A percentile compares a stretch with the other conserved stretches of the same genome.
Evolutionary conservation across 495 filamentous ascomycete genomes (phyloP).

Genomic region (Penicillium desertorum): DNA sequence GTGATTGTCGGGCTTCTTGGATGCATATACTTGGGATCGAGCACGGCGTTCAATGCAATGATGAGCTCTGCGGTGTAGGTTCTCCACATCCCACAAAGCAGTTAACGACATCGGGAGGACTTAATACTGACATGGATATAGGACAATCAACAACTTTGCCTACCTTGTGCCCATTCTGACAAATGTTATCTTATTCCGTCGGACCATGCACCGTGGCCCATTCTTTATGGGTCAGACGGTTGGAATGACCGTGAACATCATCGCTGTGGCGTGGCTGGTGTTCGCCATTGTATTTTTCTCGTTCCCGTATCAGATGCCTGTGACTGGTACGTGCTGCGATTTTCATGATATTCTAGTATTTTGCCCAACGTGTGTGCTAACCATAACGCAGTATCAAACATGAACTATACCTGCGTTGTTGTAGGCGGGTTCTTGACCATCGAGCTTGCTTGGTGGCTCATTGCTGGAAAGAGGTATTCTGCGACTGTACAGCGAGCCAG

Average conservation of each 20-base stretch:
- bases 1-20: slow-evolving; percentile 62
- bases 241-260: slow-evolving; percentile 39
- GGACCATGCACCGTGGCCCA: slow-evolving; percentile 37
- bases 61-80: slow-evolving; percentile 56
- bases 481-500: slow-evolving; percentile 27
- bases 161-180: slow-evolving; percentile 39
- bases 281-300: slow-evolving; percentile 66
- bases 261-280: slow-evolving; percentile 36
- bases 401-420: slow-evolving; percentile 72
- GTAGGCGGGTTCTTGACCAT: slow-evolving; percentile 55
- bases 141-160: slow-evolving; percentile 41
- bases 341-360: neutral
- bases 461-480: slow-evolving; percentile 38
- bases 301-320: slow-evolving; percentile 63
- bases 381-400: slow-evolving; percentile 43
- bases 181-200: slow-evolving; percentile 34
- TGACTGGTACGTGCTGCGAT: slow-evolving; percentile 25
- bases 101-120: neutral
- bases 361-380: neutral
- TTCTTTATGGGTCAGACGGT: slow-evolving; percentile 29
- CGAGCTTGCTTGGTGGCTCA: slow-evolving; percentile 41
- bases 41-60: slow-evolving; percentile 69
- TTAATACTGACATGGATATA: slow-evolving; percentile 13
- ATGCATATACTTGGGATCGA: slow-evolving; percentile 65
- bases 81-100: neutral